Base-by-base conservation (phyloP, 495 filamentous ascomycete species). In the Hapsidospora chrysogenum region DNA sequence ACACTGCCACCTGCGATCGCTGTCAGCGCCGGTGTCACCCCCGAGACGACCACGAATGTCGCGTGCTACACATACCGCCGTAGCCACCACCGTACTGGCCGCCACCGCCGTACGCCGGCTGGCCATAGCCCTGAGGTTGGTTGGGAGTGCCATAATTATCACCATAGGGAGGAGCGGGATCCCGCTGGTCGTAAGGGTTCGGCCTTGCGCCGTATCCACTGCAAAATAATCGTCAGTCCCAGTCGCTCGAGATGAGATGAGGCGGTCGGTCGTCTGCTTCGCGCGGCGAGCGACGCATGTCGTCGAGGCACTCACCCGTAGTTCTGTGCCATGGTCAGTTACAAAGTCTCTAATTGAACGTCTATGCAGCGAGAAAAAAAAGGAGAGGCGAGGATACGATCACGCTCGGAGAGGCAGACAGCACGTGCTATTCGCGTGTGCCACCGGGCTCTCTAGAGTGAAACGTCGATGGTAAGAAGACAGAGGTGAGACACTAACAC, bases 161-260 rank as follows among this genome's bases (percentile, higher is more conserved):
- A 33, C 38, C 41, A 36, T 54, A 48, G 27, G 39, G 36, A 29
- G 38, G 45, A 41, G 42, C 37, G 21, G 38, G 50, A 26, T 49
- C 47, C 39, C 58, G 54, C 39, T 71, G 54, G 37, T 63, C 64
- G 47, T 68, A 73, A 13, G 68, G 64, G 45, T 71, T 69, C 30
- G 45, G 44, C 42, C 49, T 54, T 18, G 53, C 58, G 29, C 55
- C 54, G 53, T 67, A 68, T 42, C 59, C 62, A 42, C 11, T 37
- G 26, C 20, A 35, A 20, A 19, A 8, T 16, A 8, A n/a, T 11
- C 14, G 42, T 62, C 33, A 62, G 53, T 40, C 21, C 23, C 29
- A 23, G 36, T 31, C 25, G 6, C 19, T 31, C 40, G 33, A 35
- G 18, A 38, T 48, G 17, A n/a, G 14, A 29, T 29, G 39, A 34